Evolutionary conservation across 2,329 filamentous ascomycete species (phyloP).

Genomic region (Xylaria polymorpha): DNA sequence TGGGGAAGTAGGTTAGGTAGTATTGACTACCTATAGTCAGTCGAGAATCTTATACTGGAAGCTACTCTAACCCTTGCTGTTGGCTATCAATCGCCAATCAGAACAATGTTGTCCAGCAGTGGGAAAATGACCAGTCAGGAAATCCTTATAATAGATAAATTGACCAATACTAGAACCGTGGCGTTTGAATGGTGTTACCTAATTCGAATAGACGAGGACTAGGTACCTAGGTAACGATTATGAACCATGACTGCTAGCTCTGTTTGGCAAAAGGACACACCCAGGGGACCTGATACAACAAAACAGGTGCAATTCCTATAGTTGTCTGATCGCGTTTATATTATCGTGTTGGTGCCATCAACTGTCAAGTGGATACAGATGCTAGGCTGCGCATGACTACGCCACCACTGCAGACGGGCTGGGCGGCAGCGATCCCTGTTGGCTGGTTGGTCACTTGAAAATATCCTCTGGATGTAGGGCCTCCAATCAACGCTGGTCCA

Average conservation of each 20-base stretch:
- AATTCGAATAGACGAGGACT: background rate
- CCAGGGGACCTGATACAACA: background rate
- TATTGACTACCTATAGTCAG: background rate
- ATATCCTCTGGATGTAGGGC: too few relatives aligned
- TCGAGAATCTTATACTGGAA: background rate
- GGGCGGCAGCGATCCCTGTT: slow-evolving; percentile 1
- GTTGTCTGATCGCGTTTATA: background rate
- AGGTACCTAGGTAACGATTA: background rate
- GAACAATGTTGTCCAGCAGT: background rate
- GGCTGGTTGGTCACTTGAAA: background rate
- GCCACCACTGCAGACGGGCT: background rate
- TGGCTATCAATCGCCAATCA: background rate
- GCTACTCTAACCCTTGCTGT: slow-evolving; percentile 12
- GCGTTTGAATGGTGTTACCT: background rate
- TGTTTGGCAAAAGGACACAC: background rate
- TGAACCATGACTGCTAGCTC: background rate
- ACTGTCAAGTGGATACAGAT: background rate
- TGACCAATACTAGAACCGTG: background rate
- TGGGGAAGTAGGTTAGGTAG: background rate
- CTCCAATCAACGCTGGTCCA: background rate
- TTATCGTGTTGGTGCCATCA: background rate
- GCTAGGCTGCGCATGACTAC: background rate
- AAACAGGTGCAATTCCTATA: background rate
- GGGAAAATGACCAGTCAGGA: background rate
- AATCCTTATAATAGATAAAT: background rate